Evolutionary conservation across 2,329 filamentous ascomycete species (phyloP), one percentile per base, ranked within the genome.

Genomic region (Neospermospora avenae): DNA sequence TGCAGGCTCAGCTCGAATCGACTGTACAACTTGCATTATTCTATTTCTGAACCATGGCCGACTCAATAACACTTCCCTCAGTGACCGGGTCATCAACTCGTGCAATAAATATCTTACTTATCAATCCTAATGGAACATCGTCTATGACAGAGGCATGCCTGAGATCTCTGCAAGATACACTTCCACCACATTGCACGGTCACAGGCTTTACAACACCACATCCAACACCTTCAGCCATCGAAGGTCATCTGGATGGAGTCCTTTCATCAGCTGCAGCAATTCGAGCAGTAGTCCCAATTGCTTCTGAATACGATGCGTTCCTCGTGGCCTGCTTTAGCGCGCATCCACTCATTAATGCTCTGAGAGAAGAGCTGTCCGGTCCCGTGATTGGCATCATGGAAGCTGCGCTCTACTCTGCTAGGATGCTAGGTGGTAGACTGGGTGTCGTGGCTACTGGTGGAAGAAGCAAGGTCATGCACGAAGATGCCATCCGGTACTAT

Each of bases 391-490:
- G 93, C 10, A 96, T 97, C 61, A 95, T 97, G 71, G 92, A 97
- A 74, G 88, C 91, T 74, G 79, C 67, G 3, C 71, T 82, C 2
- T 81, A 84, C 63, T 73, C 78, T 5, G 76, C 79, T 5, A 69
- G 78, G 7, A 81, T 80, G 58, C 72, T 83, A 1, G 81, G 80
- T 2, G 74, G 84, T 65, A 76, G 76, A 49, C 96, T 95, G 77
- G 93, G 91, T 3, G 93, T 97, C 62, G 88, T 97, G 6, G 93
- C 89, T 2, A 97, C 93, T 0, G 93, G 92, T 0, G 84, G 84
- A 59, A 88, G 75, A 20, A 76, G 73, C 22, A 74, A 73, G 41
- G 74, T 77, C 88, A 67, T 97, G 93, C 93, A 89, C 91, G 71
- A 75, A 78, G 1, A 87, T 95, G 58, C 78, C 75, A 1, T 77